A percentile compares a stretch with the other conserved stretches of the same genome.
phyloP scores from a whole-genome alignment of 2,329 filamentous ascomycete genomes.

The Arthrobotrys sphaeroides region DNA sequence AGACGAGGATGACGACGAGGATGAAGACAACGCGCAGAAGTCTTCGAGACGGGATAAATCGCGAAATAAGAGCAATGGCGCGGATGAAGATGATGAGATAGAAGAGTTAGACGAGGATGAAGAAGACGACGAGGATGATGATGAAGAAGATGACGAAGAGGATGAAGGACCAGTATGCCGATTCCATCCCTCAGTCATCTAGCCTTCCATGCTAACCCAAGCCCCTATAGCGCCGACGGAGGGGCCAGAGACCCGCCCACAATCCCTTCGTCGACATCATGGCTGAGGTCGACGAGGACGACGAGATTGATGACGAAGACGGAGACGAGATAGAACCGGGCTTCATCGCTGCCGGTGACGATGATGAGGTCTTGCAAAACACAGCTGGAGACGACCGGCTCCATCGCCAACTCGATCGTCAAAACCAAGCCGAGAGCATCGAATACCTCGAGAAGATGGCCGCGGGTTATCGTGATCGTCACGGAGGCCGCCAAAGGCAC shows the following conservation, averaged over 20 bases:
- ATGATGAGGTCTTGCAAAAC: slow-evolving; percentile 78
- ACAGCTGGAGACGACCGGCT: slow-evolving; percentile 84
- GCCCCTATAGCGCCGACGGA: slow-evolving; percentile 52
- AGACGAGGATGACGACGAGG: slow-evolving; percentile 48
- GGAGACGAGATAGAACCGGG: slow-evolving; percentile 83
- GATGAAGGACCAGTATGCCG: slow-evolving; percentile 65
- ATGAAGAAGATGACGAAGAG: slow-evolving; percentile 70
- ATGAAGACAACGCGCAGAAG: slow-evolving; percentile 54
- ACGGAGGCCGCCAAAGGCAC: slow-evolving; percentile 78
- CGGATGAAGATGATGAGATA: slow-evolving; percentile 46
- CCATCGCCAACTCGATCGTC: slow-evolving; percentile 92
- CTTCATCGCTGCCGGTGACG: slow-evolving; percentile 69
- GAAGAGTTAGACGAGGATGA: slow-evolving; percentile 62
- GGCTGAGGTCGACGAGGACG: slow-evolving; percentile 94
- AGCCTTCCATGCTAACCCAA: neutral
- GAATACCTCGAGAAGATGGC: slow-evolving; percentile 95
- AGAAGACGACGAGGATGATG: slow-evolving; percentile 66
- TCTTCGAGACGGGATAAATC: slow-evolving; percentile 23
- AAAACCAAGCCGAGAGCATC: slow-evolving; percentile 84
- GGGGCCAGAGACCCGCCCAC: slow-evolving; percentile 62
- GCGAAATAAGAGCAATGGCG: slow-evolving; percentile 32
- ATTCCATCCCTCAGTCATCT: neutral
- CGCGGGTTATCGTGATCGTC: slow-evolving; percentile 83
- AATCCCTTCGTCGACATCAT: slow-evolving; percentile 96
- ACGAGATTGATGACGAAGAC: slow-evolving; percentile 87